These are phyloP conservation scores for Pythium myriotylum DNA, from an alignment of 352 stramenopile genomes.

Conservation along the genomic window DNA sequence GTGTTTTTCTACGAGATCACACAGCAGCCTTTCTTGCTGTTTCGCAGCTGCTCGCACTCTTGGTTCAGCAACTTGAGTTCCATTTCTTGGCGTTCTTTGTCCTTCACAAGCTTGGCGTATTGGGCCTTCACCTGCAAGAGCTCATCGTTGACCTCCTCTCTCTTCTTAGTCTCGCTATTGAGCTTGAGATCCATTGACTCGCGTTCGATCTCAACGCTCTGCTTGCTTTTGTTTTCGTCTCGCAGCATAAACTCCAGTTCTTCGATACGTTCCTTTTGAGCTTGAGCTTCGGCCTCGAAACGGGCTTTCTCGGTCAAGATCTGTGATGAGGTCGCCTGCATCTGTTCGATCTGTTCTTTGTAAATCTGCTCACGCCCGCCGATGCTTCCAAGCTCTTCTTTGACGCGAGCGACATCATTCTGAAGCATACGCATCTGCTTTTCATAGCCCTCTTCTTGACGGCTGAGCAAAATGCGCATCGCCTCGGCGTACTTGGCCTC, in stretches of 20 bases:
- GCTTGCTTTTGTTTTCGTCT: slow-evolving; percentile 61
- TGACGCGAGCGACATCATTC: slow-evolving; percentile 72
- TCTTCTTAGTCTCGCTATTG: slow-evolving; percentile 54
- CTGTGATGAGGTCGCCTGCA: slow-evolving; percentile 73
- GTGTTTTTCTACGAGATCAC: slow-evolving; percentile 52
- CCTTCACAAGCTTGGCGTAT: slow-evolving; percentile 74
- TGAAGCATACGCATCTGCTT: slow-evolving; percentile 82
- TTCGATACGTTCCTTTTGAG: slow-evolving; percentile 68
- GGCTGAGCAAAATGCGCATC: slow-evolving; percentile 79
- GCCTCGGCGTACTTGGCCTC: slow-evolving; percentile 82
- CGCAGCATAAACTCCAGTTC: slow-evolving; percentile 69
- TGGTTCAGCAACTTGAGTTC: slow-evolving; percentile 78
- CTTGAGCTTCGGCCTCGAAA: slow-evolving; percentile 66
- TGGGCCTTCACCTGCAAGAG: slow-evolving; percentile 63
- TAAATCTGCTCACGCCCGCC: slow-evolving; percentile 83
- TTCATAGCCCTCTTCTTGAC: slow-evolving; percentile 85
- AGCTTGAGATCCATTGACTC: slow-evolving; percentile 75
- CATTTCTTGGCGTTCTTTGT: slow-evolving; percentile 82
- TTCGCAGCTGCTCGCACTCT: slow-evolving; percentile 73
- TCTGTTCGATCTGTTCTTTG: slow-evolving; percentile 87
- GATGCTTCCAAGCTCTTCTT: slow-evolving; percentile 82
- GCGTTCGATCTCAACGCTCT: slow-evolving; percentile 75
- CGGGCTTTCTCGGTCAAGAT: slow-evolving; percentile 77
- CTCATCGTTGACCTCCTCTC: slow-evolving; percentile 64
- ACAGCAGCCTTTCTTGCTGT: slow-evolving; percentile 61